phyloP scores from a whole-genome alignment of 306 rosid genomes.

The Vigna hirtella region DNA sequence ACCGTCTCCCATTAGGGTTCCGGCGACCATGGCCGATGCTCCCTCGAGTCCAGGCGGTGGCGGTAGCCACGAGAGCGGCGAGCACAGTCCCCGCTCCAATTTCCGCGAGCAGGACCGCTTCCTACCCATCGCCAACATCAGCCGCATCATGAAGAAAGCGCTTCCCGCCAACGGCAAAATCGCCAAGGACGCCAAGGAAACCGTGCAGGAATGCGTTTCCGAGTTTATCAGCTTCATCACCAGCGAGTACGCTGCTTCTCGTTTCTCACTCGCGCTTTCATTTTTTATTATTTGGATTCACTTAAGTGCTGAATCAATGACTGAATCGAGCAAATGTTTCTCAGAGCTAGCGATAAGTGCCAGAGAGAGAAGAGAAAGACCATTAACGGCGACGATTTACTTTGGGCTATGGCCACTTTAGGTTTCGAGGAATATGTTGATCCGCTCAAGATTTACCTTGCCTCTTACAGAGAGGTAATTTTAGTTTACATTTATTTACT shows the following conservation, averaged over 20 bases:
- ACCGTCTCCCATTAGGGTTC: slow-evolving; percentile 54
- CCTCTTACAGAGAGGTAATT: slow-evolving; percentile 74
- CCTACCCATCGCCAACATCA: slow-evolving; percentile 83
- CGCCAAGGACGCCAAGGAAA: slow-evolving; percentile 92
- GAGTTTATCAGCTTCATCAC: slow-evolving; percentile 95
- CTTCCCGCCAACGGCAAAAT: slow-evolving; percentile 90
- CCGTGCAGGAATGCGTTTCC: slow-evolving; percentile 87
- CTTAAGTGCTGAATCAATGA: neutral
- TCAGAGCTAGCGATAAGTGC: slow-evolving; percentile 90
- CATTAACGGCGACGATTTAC: slow-evolving; percentile 87
- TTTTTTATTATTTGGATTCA: neutral
- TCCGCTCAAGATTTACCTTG: slow-evolving; percentile 75
- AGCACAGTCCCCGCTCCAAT: slow-evolving; percentile 78
- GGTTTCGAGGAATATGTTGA: slow-evolving; percentile 90
- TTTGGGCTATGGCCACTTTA: slow-evolving; percentile 91
- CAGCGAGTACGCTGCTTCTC: slow-evolving; percentile 66
- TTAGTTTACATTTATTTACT: neutral
- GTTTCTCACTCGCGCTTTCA: neutral
- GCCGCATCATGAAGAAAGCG: slow-evolving; percentile 92
- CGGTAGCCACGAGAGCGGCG: slow-evolving; percentile 83
- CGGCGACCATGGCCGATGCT: slow-evolving; percentile 68
- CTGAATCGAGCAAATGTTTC: neutral
- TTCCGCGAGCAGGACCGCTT: slow-evolving; percentile 84
- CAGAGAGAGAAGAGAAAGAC: slow-evolving; percentile 96
- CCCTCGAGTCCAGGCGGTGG: slow-evolving; percentile 77